Evolutionary conservation across 2,329 filamentous ascomycete genomes (phyloP).

Genomic region (Epichloe scottii): DNA sequence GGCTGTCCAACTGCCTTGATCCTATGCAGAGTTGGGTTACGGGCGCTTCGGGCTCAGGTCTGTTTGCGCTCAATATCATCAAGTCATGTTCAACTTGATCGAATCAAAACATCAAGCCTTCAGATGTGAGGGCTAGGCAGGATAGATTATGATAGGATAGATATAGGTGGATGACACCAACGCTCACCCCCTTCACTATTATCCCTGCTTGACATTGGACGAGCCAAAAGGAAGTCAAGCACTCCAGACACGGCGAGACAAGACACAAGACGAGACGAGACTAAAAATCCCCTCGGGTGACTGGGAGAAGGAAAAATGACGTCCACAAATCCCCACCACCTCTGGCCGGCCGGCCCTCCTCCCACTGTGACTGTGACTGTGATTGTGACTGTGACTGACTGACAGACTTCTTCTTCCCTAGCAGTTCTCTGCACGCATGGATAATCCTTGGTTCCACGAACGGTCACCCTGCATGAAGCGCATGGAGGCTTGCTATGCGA

Average conservation of each 20-base stretch:
- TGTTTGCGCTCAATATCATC: too few relatives aligned
- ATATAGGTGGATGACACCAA: too few relatives aligned
- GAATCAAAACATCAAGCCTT: background rate
- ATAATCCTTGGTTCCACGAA: background rate
- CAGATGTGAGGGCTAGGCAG: too few relatives aligned
- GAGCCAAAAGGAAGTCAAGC: background rate
- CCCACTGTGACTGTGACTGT: too few relatives aligned
- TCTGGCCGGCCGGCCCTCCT: too few relatives aligned
- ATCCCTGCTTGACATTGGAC: background rate
- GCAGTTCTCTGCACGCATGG: background rate
- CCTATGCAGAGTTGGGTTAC: background rate
- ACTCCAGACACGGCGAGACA: background rate
- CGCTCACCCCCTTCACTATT: too few relatives aligned
- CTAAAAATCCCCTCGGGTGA: background rate
- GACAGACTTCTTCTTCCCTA: too few relatives aligned
- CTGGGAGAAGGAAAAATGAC: background rate
- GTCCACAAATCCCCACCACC: background rate
- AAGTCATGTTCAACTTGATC: background rate
- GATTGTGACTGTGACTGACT: too few relatives aligned
- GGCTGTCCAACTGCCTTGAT: background rate
- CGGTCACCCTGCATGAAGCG: too few relatives aligned
- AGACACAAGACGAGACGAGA: background rate
- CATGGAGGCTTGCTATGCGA: too few relatives aligned
- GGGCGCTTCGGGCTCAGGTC: background rate
- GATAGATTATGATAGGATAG: too few relatives aligned